Percentiles rank a stretch among this genome's conserved stretches.
phyloP scores from a whole-genome alignment of 257 asterid genomes.

The Fraxinus pennsylvanica region DNA sequence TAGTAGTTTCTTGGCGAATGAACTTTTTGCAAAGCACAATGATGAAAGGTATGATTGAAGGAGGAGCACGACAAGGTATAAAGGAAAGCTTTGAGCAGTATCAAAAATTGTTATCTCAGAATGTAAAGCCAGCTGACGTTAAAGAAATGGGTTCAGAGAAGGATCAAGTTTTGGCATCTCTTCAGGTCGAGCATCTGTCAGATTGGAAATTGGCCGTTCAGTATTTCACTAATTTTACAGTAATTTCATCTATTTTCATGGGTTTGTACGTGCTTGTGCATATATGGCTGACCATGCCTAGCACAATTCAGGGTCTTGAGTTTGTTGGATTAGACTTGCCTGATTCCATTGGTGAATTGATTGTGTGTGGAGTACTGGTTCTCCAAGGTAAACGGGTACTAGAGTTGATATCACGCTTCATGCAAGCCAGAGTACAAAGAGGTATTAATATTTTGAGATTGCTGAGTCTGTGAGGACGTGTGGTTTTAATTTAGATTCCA shows the following conservation, averaged over 20 bases:
- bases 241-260: conserved; percentile 59
- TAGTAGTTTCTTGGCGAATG: conserved; percentile 85
- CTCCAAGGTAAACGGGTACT: conserved; percentile 87
- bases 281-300: conserved; percentile 67
- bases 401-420: conserved; percentile 80
- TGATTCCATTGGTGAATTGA: conserved; percentile 90
- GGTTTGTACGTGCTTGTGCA: conserved; percentile 72
- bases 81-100: conserved; percentile 86
- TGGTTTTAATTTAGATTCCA: not conserved
- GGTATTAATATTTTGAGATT: conserved; percentile 45
- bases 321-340: conserved; percentile 96
- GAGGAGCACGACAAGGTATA: conserved; percentile 91
- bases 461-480: not conserved
- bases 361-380: conserved; percentile 82
- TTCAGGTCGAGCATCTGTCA: conserved; percentile 72
- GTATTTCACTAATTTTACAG: conserved; percentile 83
- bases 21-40: conserved; percentile 90
- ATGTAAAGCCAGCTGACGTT: conserved; percentile 71
- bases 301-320: conserved; percentile 90
- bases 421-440: conserved; percentile 86
- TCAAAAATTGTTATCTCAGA: conserved; percentile 63
- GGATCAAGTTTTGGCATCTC: conserved; percentile 89
- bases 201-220: conserved; percentile 85
- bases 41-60: conserved; percentile 92
- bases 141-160: conserved; percentile 75